These are phyloP conservation scores for Ogataea pilisensis DNA, from an alignment of 805 yeast species.

Conservation along the genomic window DNA sequence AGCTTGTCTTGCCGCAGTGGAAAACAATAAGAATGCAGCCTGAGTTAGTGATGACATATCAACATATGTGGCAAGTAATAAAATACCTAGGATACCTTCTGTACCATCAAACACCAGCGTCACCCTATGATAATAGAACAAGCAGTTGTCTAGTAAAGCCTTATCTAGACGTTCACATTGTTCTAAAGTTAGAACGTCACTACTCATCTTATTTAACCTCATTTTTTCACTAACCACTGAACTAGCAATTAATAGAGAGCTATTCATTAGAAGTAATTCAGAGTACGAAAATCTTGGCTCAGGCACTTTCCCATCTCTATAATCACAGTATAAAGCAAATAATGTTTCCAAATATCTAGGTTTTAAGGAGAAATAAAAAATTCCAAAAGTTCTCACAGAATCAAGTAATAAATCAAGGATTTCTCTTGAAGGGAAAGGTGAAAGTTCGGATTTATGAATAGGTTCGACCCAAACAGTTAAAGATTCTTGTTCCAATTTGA, in stretches of 20 bases:
- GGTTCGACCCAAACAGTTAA: slow-evolving; percentile 34
- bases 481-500: slow-evolving; percentile 16
- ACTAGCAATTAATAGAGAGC: slow-evolving; percentile 21
- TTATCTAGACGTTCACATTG: slow-evolving; percentile 27
- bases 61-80: slow-evolving; percentile 42
- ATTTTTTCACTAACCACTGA: slow-evolving; percentile 7
- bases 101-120: slow-evolving; percentile 48
- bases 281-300: slow-evolving; percentile 27
- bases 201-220: slow-evolving; percentile 2
- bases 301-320: slow-evolving; percentile 20
- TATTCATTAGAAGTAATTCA: slow-evolving; percentile 31
- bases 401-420: slow-evolving; percentile 15
- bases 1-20: slow-evolving; percentile 50
- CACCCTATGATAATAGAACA: slow-evolving; percentile 51
- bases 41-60: slow-evolving; percentile 33
- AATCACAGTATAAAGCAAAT: slow-evolving; percentile 18
- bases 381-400: not conserved
- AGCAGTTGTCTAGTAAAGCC: slow-evolving; percentile 35
- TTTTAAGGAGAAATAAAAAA: slow-evolving; percentile 2
- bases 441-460: slow-evolving; percentile 21
- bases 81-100: slow-evolving; percentile 46
- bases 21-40: slow-evolving; percentile 36
- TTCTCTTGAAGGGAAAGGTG: slow-evolving; percentile 31
- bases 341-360: slow-evolving; percentile 8
- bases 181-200: slow-evolving; percentile 10